A percentile compares a stretch with the other conserved stretches of the same genome.
These are phyloP conservation scores for Setaria viridis DNA, from an alignment of 202 grass and related monocot genomes.

Conservation along the genomic window DNA sequence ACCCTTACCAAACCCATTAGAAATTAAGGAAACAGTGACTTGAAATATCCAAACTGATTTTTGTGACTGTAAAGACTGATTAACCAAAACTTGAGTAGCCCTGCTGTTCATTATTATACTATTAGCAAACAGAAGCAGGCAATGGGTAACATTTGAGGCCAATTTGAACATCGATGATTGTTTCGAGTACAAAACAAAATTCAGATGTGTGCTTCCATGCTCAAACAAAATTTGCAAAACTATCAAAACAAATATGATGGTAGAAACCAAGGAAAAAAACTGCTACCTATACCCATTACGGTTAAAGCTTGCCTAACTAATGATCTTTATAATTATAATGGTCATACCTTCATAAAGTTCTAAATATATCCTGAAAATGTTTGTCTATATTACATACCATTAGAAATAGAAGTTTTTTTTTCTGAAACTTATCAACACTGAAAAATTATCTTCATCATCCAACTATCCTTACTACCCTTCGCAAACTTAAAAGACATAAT, in stretches of 20 bases:
- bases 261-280: not conserved
- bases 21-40: not conserved
- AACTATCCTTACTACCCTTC: slow-evolving; percentile 14
- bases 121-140: not conserved
- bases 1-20: slow-evolving; percentile 15
- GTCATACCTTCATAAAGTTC: not conserved
- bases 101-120: not conserved
- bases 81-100: not conserved
- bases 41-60: not conserved
- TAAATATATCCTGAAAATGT: slow-evolving; percentile 7
- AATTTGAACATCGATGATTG: not conserved
- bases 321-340: not conserved
- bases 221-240: not conserved
- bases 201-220: not conserved
- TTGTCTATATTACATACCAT: not conserved
- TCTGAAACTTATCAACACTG: not conserved
- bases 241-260: not conserved
- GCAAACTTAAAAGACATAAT: not conserved
- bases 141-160: not conserved
- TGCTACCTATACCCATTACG: not conserved
- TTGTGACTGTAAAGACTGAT: not conserved
- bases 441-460: not conserved
- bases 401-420: not conserved
- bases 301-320: slow-evolving; percentile 3
- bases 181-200: not conserved